Conservation (phyloP, 1,284 basidiomycete genomes). For the Irpex lacteus region DNA sequence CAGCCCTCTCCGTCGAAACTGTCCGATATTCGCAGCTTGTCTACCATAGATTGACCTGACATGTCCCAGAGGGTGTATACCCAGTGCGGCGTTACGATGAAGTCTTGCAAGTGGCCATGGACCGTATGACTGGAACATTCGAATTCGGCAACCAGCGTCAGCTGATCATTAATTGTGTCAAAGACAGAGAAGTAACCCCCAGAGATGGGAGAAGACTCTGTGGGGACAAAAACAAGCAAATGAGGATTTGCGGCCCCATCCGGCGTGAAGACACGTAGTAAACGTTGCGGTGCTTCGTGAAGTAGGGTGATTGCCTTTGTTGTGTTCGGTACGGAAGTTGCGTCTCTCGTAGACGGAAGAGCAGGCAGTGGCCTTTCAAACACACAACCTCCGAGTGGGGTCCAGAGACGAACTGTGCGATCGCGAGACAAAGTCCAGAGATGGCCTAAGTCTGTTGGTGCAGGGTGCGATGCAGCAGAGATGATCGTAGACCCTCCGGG, state of each 20-base stretch:
- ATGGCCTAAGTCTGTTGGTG: conserved; percentile 69
- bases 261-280: conserved; percentile 53
- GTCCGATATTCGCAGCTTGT: conserved; percentile 47
- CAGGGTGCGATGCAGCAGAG: conserved; percentile 63
- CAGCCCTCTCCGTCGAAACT: conserved; percentile 39
- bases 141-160: conserved; percentile 54
- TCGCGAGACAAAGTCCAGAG: conserved; percentile 89
- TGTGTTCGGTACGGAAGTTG: conserved; percentile 29
- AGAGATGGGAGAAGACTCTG: conserved; percentile 53
- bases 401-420: conserved; percentile 82
- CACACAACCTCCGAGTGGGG: conserved; percentile 65
- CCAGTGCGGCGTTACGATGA: conserved; percentile 49
- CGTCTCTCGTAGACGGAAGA: conserved; percentile 35
- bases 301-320: conserved; percentile 46
- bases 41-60: conserved; percentile 72
- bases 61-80: conserved; percentile 74
- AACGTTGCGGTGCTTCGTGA: conserved; percentile 54
- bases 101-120: conserved; percentile 74
- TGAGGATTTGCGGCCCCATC: conserved; percentile 44
- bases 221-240: conserved; percentile 67
- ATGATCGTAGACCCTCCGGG: conserved; percentile 57
- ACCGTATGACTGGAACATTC: conserved; percentile 56
- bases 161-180: conserved; percentile 48
- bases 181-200: conserved; percentile 73
- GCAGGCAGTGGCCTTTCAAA: conserved; percentile 50